Conservation (phyloP, 805 yeast species). For the Kodamaea neixiangensis region DNA sequence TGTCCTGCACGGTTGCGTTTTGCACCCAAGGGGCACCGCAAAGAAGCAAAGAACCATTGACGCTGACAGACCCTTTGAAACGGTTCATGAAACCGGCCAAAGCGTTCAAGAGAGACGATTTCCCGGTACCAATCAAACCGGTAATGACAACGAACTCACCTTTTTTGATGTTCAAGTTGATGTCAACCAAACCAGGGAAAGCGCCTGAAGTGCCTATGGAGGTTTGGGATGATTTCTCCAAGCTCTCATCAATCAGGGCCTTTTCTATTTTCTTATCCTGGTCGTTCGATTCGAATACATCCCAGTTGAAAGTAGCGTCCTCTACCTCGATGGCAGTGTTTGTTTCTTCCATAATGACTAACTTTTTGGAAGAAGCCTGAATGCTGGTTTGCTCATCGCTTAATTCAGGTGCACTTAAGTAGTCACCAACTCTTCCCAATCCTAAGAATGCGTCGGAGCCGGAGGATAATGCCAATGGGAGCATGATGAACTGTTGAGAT, state of each 20-base stretch:
- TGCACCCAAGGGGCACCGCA: constrained; percentile 83
- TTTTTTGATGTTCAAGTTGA: constrained; percentile 54
- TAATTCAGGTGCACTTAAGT: constrained; percentile 48
- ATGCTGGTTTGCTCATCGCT: constrained; percentile 33
- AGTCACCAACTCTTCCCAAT: constrained; percentile 54
- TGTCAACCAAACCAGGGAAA: constrained; percentile 48
- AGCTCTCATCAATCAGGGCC: constrained; percentile 24
- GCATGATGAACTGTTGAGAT: constrained; percentile 61
- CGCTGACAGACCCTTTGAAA: constrained; percentile 49
- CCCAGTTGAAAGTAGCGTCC: constrained; percentile 71
- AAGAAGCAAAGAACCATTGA: constrained; percentile 54
- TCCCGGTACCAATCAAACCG: constrained; percentile 86
- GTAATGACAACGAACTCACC: constrained; percentile 77
- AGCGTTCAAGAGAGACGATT: constrained; percentile 70
- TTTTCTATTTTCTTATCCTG: constrained; percentile 12
- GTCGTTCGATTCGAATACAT: constrained; percentile 25
- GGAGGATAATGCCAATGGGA: constrained; percentile 70
- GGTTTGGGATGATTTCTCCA: constrained; percentile 10
- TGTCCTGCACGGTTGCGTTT: constrained; percentile 74
- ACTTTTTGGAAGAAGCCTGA: constrained; percentile 26
- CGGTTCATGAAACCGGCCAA: constrained; percentile 71
- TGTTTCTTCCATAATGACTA: constrained; percentile 25
- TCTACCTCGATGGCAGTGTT: constrained; percentile 49
- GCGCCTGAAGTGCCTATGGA: constrained; percentile 2
- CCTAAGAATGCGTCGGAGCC: constrained; percentile 70